Base-by-base conservation (phyloP, 2,329 filamentous ascomycete genomes). In the Plectosphaerella cucumerina region DNA sequence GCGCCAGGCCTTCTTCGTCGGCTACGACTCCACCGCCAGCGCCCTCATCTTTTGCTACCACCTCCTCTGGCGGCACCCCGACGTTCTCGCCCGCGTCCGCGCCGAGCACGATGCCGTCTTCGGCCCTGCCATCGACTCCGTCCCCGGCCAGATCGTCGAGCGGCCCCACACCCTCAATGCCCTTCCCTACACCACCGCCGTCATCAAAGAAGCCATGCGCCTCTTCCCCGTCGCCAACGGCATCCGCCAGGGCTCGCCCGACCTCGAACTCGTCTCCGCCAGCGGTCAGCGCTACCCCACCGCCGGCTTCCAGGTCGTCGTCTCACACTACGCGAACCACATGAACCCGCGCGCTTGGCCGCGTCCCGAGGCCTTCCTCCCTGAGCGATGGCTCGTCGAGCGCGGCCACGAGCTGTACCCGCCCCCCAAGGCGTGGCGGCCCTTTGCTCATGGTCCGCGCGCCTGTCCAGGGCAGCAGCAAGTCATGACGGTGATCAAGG, bases 141-240 rank as follows among this genome's bases (percentile, higher is more conserved):
- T 17, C 2, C 5, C 35, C 14, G 6, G 17, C 14, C 14, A 18
- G 5, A 37, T 37, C 17, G 15, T 15, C 2, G 17, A 62, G 67
- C 5, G 75, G 22, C 69, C 76, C 3, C 60, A 70, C 23, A 65
- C 75, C 12, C 67, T 83, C 49, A 77, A 76, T 59, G 67, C 71
- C 21, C 70, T 83, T 11, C 67, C 70, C 1, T 82, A 80, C 59
- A 80, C 77, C 3, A 67, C 65, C 10, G 78, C 78, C 37, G 71
- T 80, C 17, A 72, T 81, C 53, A 78, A 80, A 56, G 80, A 84
- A 62, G 66, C 72, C 1, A 64, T 82, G 20, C 71, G 79, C 5
- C 60, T 82, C 22, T 78, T 75, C 55, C 78, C 78, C 8, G 26
- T 31, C 8, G 26, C 26, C 26, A 31, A 31, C 26, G 26, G 26